phyloP scores from a whole-genome alignment of 2,329 filamentous ascomycete species.

The Cercospora sp. region DNA sequence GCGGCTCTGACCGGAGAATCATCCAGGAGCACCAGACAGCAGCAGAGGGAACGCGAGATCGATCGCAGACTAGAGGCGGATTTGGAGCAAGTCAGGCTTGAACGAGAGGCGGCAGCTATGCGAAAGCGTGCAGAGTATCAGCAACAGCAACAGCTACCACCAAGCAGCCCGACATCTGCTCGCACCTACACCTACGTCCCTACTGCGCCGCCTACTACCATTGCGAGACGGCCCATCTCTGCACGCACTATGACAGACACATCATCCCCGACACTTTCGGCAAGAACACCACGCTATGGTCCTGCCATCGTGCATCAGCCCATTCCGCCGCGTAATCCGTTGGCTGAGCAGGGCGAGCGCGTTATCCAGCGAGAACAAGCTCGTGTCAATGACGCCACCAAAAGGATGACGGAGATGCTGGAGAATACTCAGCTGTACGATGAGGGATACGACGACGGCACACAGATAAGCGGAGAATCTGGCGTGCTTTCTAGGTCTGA shows the following conservation, averaged over 20 bases:
- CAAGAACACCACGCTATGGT: slow-evolving; percentile 18
- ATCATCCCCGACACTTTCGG: neutral
- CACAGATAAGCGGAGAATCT: neutral
- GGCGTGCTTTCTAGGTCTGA: neutral
- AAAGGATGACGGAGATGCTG: neutral
- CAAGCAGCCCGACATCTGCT: slow-evolving; percentile 10
- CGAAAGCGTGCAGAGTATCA: slow-evolving; percentile 4
- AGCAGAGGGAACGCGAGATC: slow-evolving; percentile 9
- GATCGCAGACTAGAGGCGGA: slow-evolving; percentile 12
- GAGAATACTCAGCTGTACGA: neutral
- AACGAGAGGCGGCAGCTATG: slow-evolving; percentile 11
- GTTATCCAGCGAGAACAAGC: slow-evolving; percentile 13
- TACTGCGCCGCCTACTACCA: neutral
- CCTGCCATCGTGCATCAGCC: slow-evolving; percentile 9
- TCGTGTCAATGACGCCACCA: slow-evolving; percentile 2
- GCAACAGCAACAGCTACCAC: neutral
- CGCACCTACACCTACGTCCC: slow-evolving; percentile 7
- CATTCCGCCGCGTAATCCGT: slow-evolving; percentile 10
- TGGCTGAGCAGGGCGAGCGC: slow-evolving; percentile 18
- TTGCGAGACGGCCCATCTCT: slow-evolving; percentile 4
- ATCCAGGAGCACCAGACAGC: neutral
- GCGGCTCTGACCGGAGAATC: slow-evolving; percentile 5
- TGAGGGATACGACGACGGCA: slow-evolving; percentile 9
- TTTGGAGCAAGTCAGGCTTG: slow-evolving; percentile 4
- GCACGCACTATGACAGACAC: slow-evolving; percentile 15